A percentile compares a stretch with the other conserved stretches of the same genome.
Conservation (phyloP, 768 basidiomycete species). For the Punctularia strigosozonata region DNA sequence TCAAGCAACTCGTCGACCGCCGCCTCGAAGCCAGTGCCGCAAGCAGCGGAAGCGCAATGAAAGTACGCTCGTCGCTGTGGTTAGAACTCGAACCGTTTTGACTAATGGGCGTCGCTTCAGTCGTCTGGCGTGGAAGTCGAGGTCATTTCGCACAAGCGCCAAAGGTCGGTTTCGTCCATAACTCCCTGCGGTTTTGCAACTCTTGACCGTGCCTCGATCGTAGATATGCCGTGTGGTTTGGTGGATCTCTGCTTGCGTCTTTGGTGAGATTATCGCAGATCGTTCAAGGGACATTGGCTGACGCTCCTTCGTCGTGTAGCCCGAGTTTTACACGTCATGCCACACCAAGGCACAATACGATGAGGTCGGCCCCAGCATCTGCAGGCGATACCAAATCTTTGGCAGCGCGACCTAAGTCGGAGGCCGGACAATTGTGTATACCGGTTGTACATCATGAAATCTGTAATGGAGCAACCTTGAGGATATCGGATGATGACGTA, state of each 20-base stretch:
- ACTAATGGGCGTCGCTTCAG: conserved; percentile 23
- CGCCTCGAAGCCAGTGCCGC: conserved; percentile 68
- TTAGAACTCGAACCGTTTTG: too few species aligned
- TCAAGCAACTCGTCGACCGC: conserved; percentile 89
- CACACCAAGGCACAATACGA: conserved; percentile 94
- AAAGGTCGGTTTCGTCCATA: conserved; percentile 43
- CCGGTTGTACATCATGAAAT: not conserved
- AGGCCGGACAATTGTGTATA: not conserved
- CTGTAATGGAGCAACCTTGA: too few species aligned
- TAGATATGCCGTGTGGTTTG: conserved; percentile 96
- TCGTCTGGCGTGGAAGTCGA: conserved; percentile 97
- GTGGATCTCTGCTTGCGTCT: conserved; percentile 89
- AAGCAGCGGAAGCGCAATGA: conserved; percentile 62
- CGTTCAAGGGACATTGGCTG: not conserved
- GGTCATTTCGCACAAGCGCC: conserved; percentile 96
- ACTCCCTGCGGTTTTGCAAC: conserved; percentile 6
- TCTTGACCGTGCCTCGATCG: conserved; percentile 1
- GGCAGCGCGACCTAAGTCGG: conserved; percentile 63
- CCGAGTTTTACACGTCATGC: conserved; percentile 91
- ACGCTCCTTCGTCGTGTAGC: conserved; percentile 30
- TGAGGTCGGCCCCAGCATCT: conserved; percentile 86
- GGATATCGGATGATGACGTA: too few species aligned
- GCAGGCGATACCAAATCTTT: conserved; percentile 87
- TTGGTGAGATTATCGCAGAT: conserved; percentile 40
- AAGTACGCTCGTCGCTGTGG: conserved; percentile 33